Conservation (phyloP, 495 filamentous ascomycete genomes). For the Oleoguttula mirabilis region DNA sequence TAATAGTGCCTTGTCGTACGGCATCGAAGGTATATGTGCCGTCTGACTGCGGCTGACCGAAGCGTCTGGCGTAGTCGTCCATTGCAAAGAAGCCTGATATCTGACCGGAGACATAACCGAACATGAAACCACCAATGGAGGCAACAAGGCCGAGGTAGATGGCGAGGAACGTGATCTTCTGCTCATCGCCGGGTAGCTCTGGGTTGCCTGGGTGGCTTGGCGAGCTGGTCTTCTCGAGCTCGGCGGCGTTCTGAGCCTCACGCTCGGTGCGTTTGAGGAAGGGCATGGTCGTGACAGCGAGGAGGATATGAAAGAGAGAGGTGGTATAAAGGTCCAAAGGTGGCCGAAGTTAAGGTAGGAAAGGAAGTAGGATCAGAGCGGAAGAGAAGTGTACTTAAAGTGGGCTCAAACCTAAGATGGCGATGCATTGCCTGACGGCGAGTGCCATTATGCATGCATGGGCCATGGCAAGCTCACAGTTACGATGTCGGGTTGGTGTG, state of each 20-base stretch:
- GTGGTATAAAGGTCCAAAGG: too few species aligned
- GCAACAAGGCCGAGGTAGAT: slow-evolving; percentile 4
- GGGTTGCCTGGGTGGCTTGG: too few species aligned
- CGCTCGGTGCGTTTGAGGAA: slow-evolving; percentile 8
- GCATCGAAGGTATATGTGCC: slow-evolving; percentile 15
- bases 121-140: slow-evolving; percentile 9
- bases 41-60: slow-evolving; percentile 2
- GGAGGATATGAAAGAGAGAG: neutral
- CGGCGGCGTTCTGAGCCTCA: neutral
- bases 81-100: slow-evolving; percentile 9
- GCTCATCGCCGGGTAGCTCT: neutral
- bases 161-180: slow-evolving; percentile 8
- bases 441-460: too few species aligned
- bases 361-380: neutral
- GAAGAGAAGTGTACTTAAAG: too few species aligned
- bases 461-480: too few species aligned
- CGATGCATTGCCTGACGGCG: too few species aligned
- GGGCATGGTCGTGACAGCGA: neutral
- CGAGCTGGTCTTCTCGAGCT: slow-evolving; percentile 2
- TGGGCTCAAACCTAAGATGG: too few species aligned
- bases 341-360: neutral
- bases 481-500: too few species aligned
- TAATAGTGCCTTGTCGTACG: slow-evolving; percentile 22
- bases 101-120: slow-evolving; percentile 7
- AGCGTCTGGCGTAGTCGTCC: slow-evolving; percentile 5